Percentiles rank a stretch among this genome's conserved stretches.
phyloP scores from a whole-genome alignment of 148 eudicot species.

The Rhododendron simsii region DNA sequence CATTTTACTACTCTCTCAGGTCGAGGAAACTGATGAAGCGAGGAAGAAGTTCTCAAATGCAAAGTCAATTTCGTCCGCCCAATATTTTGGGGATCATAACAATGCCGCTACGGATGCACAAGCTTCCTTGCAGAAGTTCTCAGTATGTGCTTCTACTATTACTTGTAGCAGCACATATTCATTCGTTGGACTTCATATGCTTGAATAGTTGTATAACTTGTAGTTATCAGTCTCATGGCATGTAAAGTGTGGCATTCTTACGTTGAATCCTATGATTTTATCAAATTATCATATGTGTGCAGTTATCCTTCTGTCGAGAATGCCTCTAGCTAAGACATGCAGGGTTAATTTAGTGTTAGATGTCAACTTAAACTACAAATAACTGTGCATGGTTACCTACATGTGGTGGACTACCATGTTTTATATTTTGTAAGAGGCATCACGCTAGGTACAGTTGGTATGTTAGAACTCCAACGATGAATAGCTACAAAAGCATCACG shows the following conservation, averaged over 20 bases:
- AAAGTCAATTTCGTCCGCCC: conserved; percentile 90
- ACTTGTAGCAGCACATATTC: background rate
- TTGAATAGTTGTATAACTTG: background rate
- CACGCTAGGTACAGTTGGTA: background rate
- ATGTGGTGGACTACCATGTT: conserved; percentile 4
- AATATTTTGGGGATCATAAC: conserved; percentile 72
- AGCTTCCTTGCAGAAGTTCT: conserved; percentile 67
- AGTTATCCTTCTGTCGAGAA: background rate
- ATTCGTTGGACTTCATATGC: background rate
- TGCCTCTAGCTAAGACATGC: background rate
- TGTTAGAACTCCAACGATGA: background rate
- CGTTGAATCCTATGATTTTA: background rate
- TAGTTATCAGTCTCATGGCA: background rate
- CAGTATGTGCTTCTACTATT: conserved; percentile 43
- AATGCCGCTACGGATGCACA: conserved; percentile 50
- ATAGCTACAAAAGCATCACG: too few relatives aligned
- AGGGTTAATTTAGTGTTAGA: background rate
- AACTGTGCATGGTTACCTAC: background rate
- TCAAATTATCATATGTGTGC: background rate
- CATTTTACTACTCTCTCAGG: conserved; percentile 29
- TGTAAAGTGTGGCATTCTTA: background rate
- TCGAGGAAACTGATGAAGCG: conserved; percentile 93
- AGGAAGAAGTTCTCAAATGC: conserved; percentile 96
- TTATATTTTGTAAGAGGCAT: background rate
- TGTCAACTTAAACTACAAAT: background rate